Evolutionary conservation across 169 alveolate species (phyloP), one percentile per base, ranked within the genome.

Genomic region (Plasmodium billcollinsi): DNA sequence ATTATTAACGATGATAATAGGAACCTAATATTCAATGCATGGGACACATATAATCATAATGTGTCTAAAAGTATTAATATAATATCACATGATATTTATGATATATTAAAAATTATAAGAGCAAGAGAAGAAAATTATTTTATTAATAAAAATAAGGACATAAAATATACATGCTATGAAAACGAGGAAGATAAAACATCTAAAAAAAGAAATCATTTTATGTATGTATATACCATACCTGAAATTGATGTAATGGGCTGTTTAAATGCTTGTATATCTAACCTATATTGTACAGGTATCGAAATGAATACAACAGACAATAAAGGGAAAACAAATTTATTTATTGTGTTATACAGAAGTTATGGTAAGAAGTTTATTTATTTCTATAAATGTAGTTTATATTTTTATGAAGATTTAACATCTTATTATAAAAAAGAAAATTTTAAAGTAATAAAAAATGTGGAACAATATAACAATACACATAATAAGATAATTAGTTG

Each of bases 231-330:
- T 11, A 86, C 58, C 14, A 73, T 94, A 5, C 52, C 76, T 45
- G 90, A 95, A 76, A 71, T 61, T 29, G 88, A 93, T n/a, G 24
- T 76, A 14, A 63, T 20, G 24, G 18, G 78, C 15, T 94, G 96
- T 45, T 54, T 80, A 49, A 66, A 71, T n/a, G 71, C 67, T 15
- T 94, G 96, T 69, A 67, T 73, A 58, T 24, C 92, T 12, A 90
- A 94, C 47, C 47, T 94, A 18, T 94, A 93, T 67, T 94, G 96
- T 49, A 88, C 93, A 50, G 96, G 95, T n/a, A 88, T 73, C 73
- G 88, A 76, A 58, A 88, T 89, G 78, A 90, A 92, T 45, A 76
- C 26, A 62, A 75, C 89, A 83, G 21, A 39, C 12, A 8, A 52
- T 47, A 47, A 71, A 14, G 85, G 91, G 15, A 83, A 63, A 73